Percentiles rank a stretch among this genome's conserved stretches.
Evolutionary conservation across 441 rosid genomes (phyloP).

Genomic region (Gossypium gossypioides): DNA sequence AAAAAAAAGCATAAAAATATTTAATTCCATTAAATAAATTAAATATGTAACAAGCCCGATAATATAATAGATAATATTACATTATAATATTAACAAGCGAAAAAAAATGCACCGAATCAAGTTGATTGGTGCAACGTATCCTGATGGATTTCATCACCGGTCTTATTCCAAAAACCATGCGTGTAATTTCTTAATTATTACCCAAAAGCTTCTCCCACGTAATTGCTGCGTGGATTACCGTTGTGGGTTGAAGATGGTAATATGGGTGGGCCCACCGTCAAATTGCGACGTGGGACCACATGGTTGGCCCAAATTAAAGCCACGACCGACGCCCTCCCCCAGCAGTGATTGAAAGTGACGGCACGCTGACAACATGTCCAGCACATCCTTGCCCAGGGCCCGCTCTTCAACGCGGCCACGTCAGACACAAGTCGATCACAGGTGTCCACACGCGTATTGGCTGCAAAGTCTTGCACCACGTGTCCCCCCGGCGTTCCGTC

Average conservation of each 20-base stretch:
- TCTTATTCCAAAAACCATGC: too few relatives aligned
- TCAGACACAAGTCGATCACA: constrained; percentile 31
- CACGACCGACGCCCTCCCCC: constrained; percentile 26
- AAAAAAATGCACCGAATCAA: too few relatives aligned
- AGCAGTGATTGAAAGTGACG: constrained; percentile 48
- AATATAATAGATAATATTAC: too few relatives aligned
- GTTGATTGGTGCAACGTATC: too few relatives aligned
- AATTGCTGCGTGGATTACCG: background rate
- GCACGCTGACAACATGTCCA: constrained; percentile 21
- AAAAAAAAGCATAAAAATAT: too few relatives aligned
- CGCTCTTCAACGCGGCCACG: constrained; percentile 36
- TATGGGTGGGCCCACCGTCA: background rate
- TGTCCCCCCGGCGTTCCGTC: constrained; percentile 12
- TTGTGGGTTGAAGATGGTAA: background rate
- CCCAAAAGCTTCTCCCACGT: background rate
- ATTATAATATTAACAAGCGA: too few relatives aligned
- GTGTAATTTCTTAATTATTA: too few relatives aligned
- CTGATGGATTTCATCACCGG: too few relatives aligned
- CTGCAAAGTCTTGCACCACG: constrained; percentile 28
- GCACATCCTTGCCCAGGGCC: constrained; percentile 23
- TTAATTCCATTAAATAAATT: too few relatives aligned
- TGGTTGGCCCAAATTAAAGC: constrained; percentile 1
- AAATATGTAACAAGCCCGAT: too few relatives aligned
- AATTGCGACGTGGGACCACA: constrained; percentile 24
- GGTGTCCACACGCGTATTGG: constrained; percentile 33